Evolutionary conservation across 331 rosid genomes (phyloP).

Genomic region (Dryas integrifolia): DNA sequence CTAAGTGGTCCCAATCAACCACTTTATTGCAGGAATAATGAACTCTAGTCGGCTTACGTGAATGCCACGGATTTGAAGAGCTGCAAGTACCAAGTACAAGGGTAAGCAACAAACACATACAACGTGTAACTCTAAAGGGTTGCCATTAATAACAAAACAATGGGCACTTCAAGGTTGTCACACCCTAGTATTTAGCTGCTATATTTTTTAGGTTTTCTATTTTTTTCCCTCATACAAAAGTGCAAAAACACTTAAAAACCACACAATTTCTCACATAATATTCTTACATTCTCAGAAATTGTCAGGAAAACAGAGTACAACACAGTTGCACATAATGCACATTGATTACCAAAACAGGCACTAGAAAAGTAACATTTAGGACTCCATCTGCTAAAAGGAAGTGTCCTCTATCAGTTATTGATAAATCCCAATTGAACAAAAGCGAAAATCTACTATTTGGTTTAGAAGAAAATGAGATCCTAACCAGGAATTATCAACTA

Average conservation of each 20-base stretch:
- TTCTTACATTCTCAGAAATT: not conserved
- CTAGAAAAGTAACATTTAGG: not conserved
- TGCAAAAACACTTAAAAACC: not conserved
- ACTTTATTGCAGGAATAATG: constrained; percentile 45
- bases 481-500: not conserved
- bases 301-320: not conserved
- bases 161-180: not conserved
- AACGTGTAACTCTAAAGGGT: not conserved
- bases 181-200: not conserved
- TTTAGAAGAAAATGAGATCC: not conserved
- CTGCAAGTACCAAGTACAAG: constrained; percentile 28
- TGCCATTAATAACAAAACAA: not conserved
- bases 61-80: constrained; percentile 53
- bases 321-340: not conserved
- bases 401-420: not conserved
- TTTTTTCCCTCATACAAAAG: not conserved
- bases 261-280: not conserved
- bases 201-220: not conserved
- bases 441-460: not conserved
- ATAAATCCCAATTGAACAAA: not conserved
- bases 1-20: constrained; percentile 38
- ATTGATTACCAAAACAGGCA: not conserved
- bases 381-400: not conserved
- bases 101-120: constrained; percentile 4
- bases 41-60: constrained; percentile 19